Base-by-base conservation (phyloP, 192 early-diverging fungal species). In the Podila minutissima region DNA sequence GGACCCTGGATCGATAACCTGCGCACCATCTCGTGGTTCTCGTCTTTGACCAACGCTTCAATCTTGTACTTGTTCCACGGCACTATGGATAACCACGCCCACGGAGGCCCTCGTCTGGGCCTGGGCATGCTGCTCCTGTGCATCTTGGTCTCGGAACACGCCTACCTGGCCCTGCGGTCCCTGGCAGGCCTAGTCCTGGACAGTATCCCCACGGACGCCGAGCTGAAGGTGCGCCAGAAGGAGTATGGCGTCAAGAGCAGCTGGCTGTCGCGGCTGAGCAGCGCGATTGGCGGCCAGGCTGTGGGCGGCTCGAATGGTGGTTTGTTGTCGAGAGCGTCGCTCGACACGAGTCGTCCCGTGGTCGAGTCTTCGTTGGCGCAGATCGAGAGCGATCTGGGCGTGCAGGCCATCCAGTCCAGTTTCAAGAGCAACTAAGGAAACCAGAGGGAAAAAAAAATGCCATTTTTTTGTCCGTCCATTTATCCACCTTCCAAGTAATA, bases 1-100 rank as follows among this genome's bases (percentile, higher is more conserved):
- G 92, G 92, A 20, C 93, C 95, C 26, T 96, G 95, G 95, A 61
- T 93, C 22, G 82, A 86, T 46, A 92, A 88, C 38, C 75, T 95
- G 33, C 55, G 83, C 35, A 63, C 76, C 32, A 60, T 90, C 5
- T 73, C 84, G 7, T 90, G 87, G 88, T 74, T 90, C 29, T 87
- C 89, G 26, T 88, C 89, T n/a, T 75, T 90, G 61, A 90, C 89
- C 13, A 89, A 85, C 46, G 83, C 87, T 22, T 90, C 89, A 2
- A 83, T 88, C 59, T 68, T 85, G 5, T 89, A 90, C 51, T 57
- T 90, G 2, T 90, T 88, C 76, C 83, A 86, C 62, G 77, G 77
- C 4, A 49, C 77, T 6, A 72, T 65, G 17, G 59, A 63, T 59
- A 50, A 69, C 55, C 58, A 65, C 49, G 50, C 49, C 4, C 59